phyloP scores from a whole-genome alignment of 202 grass and related monocot genomes.

The Musa balbisiana region DNA sequence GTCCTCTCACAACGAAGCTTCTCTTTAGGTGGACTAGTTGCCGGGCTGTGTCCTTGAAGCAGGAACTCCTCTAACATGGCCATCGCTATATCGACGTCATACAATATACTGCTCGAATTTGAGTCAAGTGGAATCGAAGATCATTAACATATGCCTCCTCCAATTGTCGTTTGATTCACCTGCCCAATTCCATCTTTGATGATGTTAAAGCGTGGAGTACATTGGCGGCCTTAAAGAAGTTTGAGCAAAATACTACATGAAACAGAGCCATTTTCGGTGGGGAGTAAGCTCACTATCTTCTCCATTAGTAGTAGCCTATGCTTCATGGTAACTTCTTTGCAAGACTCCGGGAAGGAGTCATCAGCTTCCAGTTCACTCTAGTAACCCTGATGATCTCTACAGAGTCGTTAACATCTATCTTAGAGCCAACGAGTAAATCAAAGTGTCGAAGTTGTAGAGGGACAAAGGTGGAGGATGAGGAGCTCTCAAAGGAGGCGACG shows the following conservation, averaged over 20 bases:
- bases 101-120: constrained; percentile 33
- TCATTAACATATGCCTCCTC: constrained; percentile 58
- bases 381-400: background rate
- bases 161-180: constrained; percentile 53
- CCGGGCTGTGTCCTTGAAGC: constrained; percentile 54
- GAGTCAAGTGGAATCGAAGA: constrained; percentile 52
- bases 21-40: constrained; percentile 33
- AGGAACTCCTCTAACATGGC: constrained; percentile 73
- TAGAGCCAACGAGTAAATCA: constrained; percentile 19
- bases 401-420: too few species aligned
- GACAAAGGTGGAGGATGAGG: constrained; percentile 54
- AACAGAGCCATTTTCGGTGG: constrained; percentile 51
- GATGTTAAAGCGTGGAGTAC: constrained; percentile 42
- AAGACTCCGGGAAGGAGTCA: background rate
- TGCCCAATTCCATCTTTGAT: constrained; percentile 56
- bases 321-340: constrained; percentile 40
- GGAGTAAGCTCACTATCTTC: constrained; percentile 80
- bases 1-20: constrained; percentile 36
- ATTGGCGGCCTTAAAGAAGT: constrained; percentile 78
- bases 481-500: constrained; percentile 57
- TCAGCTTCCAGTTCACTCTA: constrained; percentile 23
- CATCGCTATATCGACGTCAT: constrained; percentile 60
- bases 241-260: constrained; percentile 73
- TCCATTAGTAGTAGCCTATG: constrained; percentile 65
- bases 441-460: constrained; percentile 41